Conservation (phyloP, 805 yeast genomes). For the Zygosaccharomyces rouxii region DNA sequence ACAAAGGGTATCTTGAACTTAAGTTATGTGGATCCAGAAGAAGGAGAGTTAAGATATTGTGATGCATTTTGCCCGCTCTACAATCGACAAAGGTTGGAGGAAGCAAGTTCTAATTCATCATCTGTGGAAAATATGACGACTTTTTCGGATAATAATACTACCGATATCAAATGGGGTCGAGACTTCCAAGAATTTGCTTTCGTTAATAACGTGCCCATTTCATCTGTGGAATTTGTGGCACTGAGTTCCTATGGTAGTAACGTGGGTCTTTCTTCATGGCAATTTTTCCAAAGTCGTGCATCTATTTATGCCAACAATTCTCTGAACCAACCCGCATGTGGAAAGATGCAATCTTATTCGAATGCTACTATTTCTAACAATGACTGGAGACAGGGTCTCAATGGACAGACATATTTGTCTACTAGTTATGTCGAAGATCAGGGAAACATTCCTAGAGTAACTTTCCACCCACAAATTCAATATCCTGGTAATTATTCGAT, state of each 20-base stretch:
- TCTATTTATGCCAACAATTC: conserved; percentile 70
- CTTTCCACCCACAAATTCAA: conserved; percentile 63
- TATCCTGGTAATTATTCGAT: conserved; percentile 73
- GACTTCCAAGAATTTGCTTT: conserved; percentile 80
- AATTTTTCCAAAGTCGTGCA: conserved; percentile 54
- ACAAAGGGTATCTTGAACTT: conserved; percentile 87
- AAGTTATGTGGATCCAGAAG: conserved; percentile 71
- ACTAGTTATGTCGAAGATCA: conserved; percentile 35
- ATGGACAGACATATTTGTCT: conserved; percentile 29
- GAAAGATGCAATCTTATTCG: conserved; percentile 20
- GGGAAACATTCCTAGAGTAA: conserved; percentile 35
- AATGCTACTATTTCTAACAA: conserved; percentile 30
- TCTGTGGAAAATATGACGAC: conserved; percentile 7
- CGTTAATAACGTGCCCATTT: conserved; percentile 59
- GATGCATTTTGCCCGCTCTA: conserved; percentile 87
- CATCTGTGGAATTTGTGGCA: conserved; percentile 58
- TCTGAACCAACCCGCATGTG: conserved; percentile 65
- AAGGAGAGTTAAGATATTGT: conserved; percentile 57
- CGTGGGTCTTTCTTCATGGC: conserved; percentile 69
- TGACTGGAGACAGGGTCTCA: conserved; percentile 31
- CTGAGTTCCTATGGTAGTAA: conserved; percentile 62
- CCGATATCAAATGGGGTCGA: conserved; percentile 36
- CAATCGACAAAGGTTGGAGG: conserved; percentile 36
- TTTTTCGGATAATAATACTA: conserved; percentile 30
- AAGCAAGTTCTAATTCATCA: conserved; percentile 18